Base-by-base conservation (phyloP, 202 grass and related monocot genomes). In the Hordeum pubiflorum region DNA sequence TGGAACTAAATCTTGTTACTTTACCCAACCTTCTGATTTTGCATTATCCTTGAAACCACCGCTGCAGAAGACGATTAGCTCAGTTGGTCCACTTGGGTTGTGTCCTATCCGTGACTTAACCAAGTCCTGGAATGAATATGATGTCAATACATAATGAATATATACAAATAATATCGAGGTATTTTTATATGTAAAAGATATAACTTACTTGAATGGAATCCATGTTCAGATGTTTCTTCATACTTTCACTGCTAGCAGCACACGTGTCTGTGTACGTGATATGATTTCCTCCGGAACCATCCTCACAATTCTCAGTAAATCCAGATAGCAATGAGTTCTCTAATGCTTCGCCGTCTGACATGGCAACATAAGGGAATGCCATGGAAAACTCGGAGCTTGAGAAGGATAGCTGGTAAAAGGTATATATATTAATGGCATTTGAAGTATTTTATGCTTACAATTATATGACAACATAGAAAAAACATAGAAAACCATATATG, bases 341-440 rank as follows among this genome's bases (percentile, higher is more conserved):
- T 66, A 99, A 31, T 81, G 65, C 90, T 34, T 91, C 89, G 18
- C 89, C 80, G 40, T 89, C 81, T 83, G 89, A 71, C 10, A 87
- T 75, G 73, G 78, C 79, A 55, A 99, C 91, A 80, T 96, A 96
- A 5, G 97, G 97, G 69, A 93, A 99, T 71, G 90, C 92, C 83
- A 99, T 89, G 43, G 93, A 96, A 87, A 99, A 91, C 20, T 93
- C 86, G 8, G 92, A 99, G 61, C 36, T 87, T 85, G 85, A 89
- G 78, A 96, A 93, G 6, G 89, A 89, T 15, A 64, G 72, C 97
- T 99, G 83, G 26, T 24, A 78, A 78, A 83, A 40, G 55, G 68
- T 57, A 89, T 56, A 77, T n/a, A 9, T 38, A 83, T 72, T 74
- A 64, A 62, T 83, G 64, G 75, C 32, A 11, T 10, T n/a, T 61